Conservation (phyloP, 768 basidiomycete genomes). For the Russula sp. region DNA sequence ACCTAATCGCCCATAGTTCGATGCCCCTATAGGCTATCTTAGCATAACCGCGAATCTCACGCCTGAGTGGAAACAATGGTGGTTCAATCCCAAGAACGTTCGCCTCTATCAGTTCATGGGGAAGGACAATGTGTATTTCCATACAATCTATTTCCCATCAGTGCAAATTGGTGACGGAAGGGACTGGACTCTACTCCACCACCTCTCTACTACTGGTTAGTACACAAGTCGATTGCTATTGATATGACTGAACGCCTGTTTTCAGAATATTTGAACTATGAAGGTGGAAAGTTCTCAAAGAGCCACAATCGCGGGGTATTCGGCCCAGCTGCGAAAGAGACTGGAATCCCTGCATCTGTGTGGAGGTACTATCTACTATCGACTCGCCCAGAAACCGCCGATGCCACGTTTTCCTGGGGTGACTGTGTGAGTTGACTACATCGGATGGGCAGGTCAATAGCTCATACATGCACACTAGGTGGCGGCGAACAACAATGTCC, state of each 20-base stretch:
- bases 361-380: conserved; percentile 97
- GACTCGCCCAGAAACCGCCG: conserved; percentile 87
- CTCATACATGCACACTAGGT: conserved; percentile 43
- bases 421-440: conserved; percentile 62
- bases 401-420: conserved; percentile 95
- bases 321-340: conserved; percentile 88
- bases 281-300: conserved; percentile 98
- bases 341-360: conserved; percentile 88
- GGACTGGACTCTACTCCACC: conserved; percentile 90
- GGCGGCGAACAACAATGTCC: conserved; percentile 84
- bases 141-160: conserved; percentile 91
- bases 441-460: not conserved
- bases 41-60: conserved; percentile 97
- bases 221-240: not conserved
- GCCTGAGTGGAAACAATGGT: conserved; percentile 94
- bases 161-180: conserved; percentile 85
- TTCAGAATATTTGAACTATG: conserved; percentile 94
- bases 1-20: conserved; percentile 53
- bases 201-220: conserved; percentile 90
- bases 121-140: conserved; percentile 99
- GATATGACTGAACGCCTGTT: not conserved
- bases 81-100: conserved; percentile 88
- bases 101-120: conserved; percentile 99
- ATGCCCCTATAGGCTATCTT: conserved; percentile 93
- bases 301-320: conserved; percentile 96